Conservation (phyloP, 441 rosid species). For the Adansonia gregorii region DNA sequence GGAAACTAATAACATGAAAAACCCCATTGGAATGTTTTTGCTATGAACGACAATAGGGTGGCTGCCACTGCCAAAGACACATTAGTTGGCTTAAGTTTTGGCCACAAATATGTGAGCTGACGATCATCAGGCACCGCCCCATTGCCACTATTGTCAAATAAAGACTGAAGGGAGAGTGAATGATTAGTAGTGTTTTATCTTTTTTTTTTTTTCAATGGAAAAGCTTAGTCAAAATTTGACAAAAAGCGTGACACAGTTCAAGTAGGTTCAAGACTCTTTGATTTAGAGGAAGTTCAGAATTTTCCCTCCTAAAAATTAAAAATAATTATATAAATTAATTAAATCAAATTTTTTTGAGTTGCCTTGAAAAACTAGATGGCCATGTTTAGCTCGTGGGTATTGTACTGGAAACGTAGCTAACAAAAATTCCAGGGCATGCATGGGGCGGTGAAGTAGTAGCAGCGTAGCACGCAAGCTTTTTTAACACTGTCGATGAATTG, state of each 20-base stretch:
- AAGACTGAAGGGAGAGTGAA: not conserved
- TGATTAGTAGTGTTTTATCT: not conserved
- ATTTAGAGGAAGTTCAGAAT: no score
- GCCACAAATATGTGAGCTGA: slow-evolving; percentile 33
- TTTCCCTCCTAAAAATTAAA: no score
- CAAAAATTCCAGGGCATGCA: not conserved
- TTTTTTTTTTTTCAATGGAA: not conserved
- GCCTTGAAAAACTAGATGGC: not conserved
- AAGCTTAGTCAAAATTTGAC: not conserved
- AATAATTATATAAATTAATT: no score
- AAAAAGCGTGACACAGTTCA: not conserved
- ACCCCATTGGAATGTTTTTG: slow-evolving; percentile 4
- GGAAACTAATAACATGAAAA: not conserved
- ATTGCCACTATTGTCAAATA: not conserved
- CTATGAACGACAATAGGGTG: slow-evolving; percentile 20
- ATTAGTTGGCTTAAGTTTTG: slow-evolving; percentile 38
- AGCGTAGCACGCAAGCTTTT: not conserved
- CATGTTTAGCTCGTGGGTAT: not conserved
- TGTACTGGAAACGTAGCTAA: not conserved
- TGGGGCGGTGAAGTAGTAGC: not conserved
- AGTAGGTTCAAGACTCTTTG: not conserved
- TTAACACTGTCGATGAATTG: not conserved
- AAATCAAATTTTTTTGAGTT: not conserved
- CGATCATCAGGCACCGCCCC: not conserved
- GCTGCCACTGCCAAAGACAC: not conserved